Conservation (phyloP, 129 eudicot species). For the Flaveria trinervia region DNA sequence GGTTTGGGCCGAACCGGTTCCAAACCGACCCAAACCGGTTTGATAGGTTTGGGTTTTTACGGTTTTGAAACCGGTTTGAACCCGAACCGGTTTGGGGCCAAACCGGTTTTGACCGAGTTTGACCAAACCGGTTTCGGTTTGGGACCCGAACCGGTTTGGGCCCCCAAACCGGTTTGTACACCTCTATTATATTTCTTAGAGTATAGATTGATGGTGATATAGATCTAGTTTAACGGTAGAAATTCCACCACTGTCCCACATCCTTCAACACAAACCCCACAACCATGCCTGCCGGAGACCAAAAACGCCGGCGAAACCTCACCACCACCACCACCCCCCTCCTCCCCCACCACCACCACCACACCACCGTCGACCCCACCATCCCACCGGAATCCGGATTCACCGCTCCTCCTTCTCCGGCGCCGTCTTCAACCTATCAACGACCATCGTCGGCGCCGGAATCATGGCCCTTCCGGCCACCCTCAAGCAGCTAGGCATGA, state of each 20-base stretch:
- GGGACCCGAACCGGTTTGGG: too few relatives aligned
- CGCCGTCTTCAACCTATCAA: slow-evolving; percentile 90
- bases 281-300: slow-evolving; percentile 60
- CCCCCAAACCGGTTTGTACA: too few relatives aligned
- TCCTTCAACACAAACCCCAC: slow-evolving; percentile 12
- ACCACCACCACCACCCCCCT: slow-evolving; percentile 32
- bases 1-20: too few relatives aligned
- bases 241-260: background rate
- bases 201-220: too few relatives aligned
- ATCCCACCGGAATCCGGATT: slow-evolving; percentile 38
- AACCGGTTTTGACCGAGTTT: too few relatives aligned
- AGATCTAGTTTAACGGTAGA: too few relatives aligned
- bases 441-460: slow-evolving; percentile 91
- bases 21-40: too few relatives aligned
- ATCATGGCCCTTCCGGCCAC: slow-evolving; percentile 96
- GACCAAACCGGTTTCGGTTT: too few relatives aligned
- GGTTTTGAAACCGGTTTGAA: too few relatives aligned
- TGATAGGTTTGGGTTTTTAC: too few relatives aligned
- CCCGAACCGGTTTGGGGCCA: too few relatives aligned
- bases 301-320: slow-evolving; percentile 70
- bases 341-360: slow-evolving; percentile 47
- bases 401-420: slow-evolving; percentile 69
- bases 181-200: too few relatives aligned
- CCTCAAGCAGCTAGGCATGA: slow-evolving; percentile 70
- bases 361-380: background rate